Evolutionary conservation across 306 rosid genomes (phyloP).

Genomic region (Trifolium subterraneum): DNA sequence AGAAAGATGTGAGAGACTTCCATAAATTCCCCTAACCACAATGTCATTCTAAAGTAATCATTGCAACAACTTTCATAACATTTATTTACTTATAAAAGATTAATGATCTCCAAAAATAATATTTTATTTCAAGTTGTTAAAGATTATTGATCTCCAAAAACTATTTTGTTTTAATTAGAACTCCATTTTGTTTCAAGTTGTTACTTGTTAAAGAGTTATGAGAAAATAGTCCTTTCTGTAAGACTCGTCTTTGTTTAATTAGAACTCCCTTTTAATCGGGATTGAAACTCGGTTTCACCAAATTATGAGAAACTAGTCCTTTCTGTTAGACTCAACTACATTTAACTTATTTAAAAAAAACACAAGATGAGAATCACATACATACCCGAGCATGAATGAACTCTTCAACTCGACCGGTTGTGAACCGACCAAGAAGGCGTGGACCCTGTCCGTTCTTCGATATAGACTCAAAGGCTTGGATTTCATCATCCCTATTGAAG

Average conservation of each 20-base stretch:
- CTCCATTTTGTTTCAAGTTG: not conserved
- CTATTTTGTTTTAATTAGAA: not conserved
- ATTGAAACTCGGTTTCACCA: not conserved
- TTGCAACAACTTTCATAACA: not conserved
- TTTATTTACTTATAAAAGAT: not conserved
- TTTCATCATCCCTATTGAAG: constrained; percentile 79
- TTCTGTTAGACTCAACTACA: not conserved
- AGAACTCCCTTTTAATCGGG: not conserved
- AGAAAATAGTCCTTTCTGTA: too few relatives aligned
- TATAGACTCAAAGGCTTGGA: constrained; percentile 76
- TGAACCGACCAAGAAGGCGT: constrained; percentile 80
- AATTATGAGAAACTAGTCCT: not conserved
- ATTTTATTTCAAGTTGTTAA: not conserved
- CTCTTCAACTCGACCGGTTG: constrained; percentile 84
- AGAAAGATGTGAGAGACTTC: constrained; percentile 12
- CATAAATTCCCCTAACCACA: not conserved
- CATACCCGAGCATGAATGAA: constrained; percentile 94
- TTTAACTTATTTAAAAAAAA: not conserved
- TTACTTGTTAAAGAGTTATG: not conserved
- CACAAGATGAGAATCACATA: constrained; percentile 41
- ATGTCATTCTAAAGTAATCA: constrained; percentile 3
- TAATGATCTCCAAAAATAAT: not conserved
- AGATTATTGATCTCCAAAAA: not conserved
- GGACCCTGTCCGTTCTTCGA: constrained; percentile 92
- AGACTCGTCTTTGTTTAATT: too few relatives aligned